A percentile compares a stretch with the other conserved stretches of the same genome.
phyloP scores from a whole-genome alignment of 768 basidiomycete species.

The Mrakia blollopis region DNA sequence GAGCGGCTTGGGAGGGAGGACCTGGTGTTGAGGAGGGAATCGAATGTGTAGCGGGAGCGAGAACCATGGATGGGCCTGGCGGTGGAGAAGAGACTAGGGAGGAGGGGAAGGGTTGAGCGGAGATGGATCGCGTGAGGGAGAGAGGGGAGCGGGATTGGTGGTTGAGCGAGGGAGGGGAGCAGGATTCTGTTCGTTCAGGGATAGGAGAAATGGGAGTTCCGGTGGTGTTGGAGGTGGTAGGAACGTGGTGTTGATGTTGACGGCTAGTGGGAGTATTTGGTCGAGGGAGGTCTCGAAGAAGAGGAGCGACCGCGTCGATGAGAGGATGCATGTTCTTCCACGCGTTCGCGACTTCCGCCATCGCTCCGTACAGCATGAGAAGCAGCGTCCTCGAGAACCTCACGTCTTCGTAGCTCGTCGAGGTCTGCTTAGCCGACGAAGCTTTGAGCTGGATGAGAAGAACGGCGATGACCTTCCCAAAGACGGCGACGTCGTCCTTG shows the following conservation, averaged over 20 bases:
- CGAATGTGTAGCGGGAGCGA: not conserved
- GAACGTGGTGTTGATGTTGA: constrained; percentile 35
- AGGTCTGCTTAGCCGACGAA: constrained; percentile 15
- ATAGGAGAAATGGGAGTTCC: constrained; percentile 45
- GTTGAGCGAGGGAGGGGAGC: constrained; percentile 39
- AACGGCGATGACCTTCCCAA: constrained; percentile 81
- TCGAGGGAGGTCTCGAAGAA: constrained; percentile 44
- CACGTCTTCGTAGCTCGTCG: constrained; percentile 57
- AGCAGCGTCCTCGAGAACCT: constrained; percentile 81
- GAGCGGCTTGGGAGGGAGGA: constrained; percentile 17
- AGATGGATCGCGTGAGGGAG: constrained; percentile 49
- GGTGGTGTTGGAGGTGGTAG: constrained; percentile 14
- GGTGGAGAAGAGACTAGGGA: not conserved
- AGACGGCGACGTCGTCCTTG: constrained; percentile 73
- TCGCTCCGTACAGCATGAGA: constrained; percentile 79
- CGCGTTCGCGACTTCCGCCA: constrained; percentile 76
- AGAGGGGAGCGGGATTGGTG: constrained; percentile 37
- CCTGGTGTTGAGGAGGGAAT: constrained; percentile 7
- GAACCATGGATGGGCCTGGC: not conserved
- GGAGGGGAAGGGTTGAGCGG: constrained; percentile 8
- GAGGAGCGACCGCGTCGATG: constrained; percentile 62
- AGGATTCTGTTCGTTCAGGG: constrained; percentile 40
- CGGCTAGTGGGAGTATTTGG: not conserved
- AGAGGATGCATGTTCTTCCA: constrained; percentile 76
- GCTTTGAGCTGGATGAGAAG: constrained; percentile 73